Percentiles rank a stretch among this genome's conserved stretches.
These are phyloP conservation scores for Trichosanthes cucumerina DNA, from an alignment of 306 rosid species.

Conservation along the genomic window DNA sequence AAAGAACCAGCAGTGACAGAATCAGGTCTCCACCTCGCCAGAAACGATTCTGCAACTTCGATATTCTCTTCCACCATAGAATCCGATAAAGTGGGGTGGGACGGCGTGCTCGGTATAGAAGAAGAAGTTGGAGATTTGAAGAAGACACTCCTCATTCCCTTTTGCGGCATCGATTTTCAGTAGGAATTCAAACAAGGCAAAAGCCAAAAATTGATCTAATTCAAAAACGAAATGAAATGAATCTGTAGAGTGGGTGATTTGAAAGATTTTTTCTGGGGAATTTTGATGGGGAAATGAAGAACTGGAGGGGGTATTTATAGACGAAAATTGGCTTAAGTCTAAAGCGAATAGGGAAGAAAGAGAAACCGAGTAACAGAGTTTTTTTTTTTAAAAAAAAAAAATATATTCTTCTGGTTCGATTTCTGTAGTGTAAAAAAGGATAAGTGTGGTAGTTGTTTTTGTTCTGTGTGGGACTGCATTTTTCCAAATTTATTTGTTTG, in stretches of 20 bases:
- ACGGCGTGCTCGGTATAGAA: not conserved
- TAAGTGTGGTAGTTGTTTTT: not conserved
- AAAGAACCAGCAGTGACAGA: constrained; percentile 1
- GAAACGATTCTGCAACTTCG: constrained; percentile 29
- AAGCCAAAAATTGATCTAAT: not conserved
- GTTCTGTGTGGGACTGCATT: not conserved
- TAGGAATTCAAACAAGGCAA: not conserved
- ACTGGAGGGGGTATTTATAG: not conserved
- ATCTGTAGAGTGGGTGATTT: not conserved
- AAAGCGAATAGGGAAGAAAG: not conserved
- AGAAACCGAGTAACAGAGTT: not conserved
- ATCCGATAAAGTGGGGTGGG: constrained; percentile 22
- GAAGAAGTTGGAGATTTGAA: constrained; percentile 14
- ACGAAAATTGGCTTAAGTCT: not conserved
- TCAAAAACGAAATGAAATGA: not conserved
- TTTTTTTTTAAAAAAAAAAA: too few relatives aligned
- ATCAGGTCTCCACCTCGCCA: constrained; percentile 26
- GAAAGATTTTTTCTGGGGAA: not conserved
- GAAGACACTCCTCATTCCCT: constrained; percentile 20
- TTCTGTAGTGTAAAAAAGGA: not conserved
- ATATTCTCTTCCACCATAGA: constrained; percentile 34
- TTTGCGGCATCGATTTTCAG: not conserved
- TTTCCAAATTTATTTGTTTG: not conserved
- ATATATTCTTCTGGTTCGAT: not conserved
- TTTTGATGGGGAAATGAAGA: not conserved